phyloP scores from a whole-genome alignment of 495 filamentous ascomycete genomes.

The Penicillium simplicissimum region DNA sequence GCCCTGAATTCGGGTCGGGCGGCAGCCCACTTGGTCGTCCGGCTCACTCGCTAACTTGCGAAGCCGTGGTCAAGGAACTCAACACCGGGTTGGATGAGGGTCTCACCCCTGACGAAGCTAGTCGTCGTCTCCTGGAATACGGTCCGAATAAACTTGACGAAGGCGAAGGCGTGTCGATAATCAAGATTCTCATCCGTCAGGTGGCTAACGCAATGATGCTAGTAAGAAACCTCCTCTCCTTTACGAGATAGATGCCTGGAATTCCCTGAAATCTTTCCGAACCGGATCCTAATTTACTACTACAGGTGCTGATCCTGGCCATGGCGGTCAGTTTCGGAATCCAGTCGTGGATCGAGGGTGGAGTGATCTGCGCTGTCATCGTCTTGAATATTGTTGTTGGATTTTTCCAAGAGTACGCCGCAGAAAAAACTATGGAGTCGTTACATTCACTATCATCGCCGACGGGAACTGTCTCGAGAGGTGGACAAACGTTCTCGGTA shows the following conservation, averaged over 20 bases:
- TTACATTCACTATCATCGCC: conserved; percentile 62
- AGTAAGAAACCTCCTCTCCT: too few relatives aligned
- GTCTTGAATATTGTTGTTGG: conserved; percentile 67
- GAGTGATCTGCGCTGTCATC: conserved; percentile 65
- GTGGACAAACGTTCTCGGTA: conserved; percentile 52
- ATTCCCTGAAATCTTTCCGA: too few relatives aligned
- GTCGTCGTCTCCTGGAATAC: conserved; percentile 53
- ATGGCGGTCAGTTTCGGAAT: conserved; percentile 74
- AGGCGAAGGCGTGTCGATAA: conserved; percentile 58
- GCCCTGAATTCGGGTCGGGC: too few relatives aligned
- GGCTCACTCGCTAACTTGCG: too few relatives aligned
- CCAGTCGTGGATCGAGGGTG: conserved; percentile 69
- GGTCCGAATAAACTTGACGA: conserved; percentile 64
- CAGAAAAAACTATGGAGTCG: conserved; percentile 77
- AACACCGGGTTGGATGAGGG: too few relatives aligned
- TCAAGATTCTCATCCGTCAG: conserved; percentile 60
- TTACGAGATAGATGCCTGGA: too few relatives aligned
- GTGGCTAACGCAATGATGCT: conserved; percentile 70
- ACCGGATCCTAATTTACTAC: too few relatives aligned
- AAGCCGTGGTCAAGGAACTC: too few relatives aligned
- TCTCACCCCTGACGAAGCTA: conserved; percentile 55
- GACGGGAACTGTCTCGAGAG: conserved; percentile 57
- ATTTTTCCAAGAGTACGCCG: conserved; percentile 69
- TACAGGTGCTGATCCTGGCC: conserved; percentile 62
- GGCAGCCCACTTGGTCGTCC: too few relatives aligned